Conservation (phyloP, 345 rosid genomes). For the Aegle marmelos region DNA sequence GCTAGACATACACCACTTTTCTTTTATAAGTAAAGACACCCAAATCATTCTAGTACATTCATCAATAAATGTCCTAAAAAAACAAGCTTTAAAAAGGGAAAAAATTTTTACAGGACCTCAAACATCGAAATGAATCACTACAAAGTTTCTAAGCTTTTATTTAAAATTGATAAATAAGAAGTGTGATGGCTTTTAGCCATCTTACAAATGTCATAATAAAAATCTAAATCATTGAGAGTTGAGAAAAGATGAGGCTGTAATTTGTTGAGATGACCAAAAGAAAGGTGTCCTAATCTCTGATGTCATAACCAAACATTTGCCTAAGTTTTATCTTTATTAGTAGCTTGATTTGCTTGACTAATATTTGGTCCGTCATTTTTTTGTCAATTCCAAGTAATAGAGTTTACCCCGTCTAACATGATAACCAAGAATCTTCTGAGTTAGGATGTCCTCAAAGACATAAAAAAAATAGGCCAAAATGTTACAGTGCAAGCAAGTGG, state of each 20-base stretch:
- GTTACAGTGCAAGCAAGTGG: background rate
- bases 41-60: background rate
- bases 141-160: background rate
- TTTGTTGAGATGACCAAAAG: background rate
- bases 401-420: background rate
- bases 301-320: background rate
- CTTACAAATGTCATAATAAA: background rate
- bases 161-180: background rate
- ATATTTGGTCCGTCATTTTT: background rate
- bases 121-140: background rate
- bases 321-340: too few species aligned
- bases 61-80: constrained; percentile 6
- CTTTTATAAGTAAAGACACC: background rate
- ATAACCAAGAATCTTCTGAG: constrained; percentile 7
- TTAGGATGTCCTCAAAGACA: background rate
- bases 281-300: background rate
- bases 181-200: background rate
- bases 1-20: background rate
- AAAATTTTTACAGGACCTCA: background rate
- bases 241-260: background rate
- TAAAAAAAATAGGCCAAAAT: background rate
- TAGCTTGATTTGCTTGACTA: too few species aligned
- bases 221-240: background rate
- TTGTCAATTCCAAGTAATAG: background rate
- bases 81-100: background rate